phyloP scores from a whole-genome alignment of 306 rosid genomes.

The Ormosia semicastrata region DNA sequence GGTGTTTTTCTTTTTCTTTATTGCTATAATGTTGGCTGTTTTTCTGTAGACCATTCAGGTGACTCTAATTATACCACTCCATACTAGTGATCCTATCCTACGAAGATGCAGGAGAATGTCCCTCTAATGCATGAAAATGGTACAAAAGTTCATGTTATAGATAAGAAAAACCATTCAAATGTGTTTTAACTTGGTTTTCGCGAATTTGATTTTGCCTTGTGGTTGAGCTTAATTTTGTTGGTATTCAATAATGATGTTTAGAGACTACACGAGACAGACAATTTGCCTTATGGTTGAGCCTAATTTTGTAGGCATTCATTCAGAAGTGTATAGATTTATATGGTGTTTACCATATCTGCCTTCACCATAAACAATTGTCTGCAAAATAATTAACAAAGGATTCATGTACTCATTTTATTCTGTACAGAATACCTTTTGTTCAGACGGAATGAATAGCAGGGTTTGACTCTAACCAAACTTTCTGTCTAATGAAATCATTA shows the following conservation, averaged over 20 bases:
- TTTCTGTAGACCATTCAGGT: neutral
- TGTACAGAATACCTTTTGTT: neutral
- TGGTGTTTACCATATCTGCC: neutral
- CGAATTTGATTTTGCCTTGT: neutral
- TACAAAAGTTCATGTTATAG: neutral
- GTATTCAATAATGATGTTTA: neutral
- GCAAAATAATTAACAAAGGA: neutral
- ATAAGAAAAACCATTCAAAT: neutral
- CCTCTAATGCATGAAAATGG: neutral
- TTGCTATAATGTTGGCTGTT: neutral
- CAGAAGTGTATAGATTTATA: neutral
- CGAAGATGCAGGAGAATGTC: neutral
- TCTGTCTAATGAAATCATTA: slow-evolving; percentile 41
- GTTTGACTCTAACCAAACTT: slow-evolving; percentile 28
- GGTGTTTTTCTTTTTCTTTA: neutral
- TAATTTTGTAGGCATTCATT: neutral
- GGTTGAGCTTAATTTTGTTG: neutral
- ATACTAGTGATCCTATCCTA: neutral
- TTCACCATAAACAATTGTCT: neutral
- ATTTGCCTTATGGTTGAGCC: neutral
- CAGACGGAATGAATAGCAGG: slow-evolving; percentile 36
- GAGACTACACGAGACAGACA: neutral
- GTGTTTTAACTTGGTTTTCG: neutral
- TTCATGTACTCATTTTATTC: neutral
- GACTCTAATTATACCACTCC: neutral